Evolutionary conservation across 768 basidiomycete species (phyloP).

Genomic region (Agrocybe pediades): DNA sequence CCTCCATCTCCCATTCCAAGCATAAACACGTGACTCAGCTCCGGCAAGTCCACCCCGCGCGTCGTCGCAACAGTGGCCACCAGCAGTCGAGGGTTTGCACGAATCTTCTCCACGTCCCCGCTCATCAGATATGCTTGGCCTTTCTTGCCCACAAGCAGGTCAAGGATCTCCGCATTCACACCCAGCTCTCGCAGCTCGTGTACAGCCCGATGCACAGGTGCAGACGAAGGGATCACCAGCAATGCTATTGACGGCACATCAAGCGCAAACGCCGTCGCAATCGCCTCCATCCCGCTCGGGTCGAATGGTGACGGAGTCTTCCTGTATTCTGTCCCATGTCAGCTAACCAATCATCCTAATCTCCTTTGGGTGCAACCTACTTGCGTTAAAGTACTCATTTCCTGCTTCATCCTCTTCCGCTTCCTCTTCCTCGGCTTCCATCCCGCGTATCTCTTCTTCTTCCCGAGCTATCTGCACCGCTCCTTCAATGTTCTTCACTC

Average conservation of each 20-base stretch:
- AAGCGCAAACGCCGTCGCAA: slow-evolving; percentile 70
- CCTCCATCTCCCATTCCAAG: slow-evolving; percentile 52
- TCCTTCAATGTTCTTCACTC: slow-evolving; percentile 57
- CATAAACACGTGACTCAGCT: slow-evolving; percentile 75
- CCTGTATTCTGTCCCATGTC: slow-evolving; percentile 40
- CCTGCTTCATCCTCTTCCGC: slow-evolving; percentile 16
- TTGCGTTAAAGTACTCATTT: slow-evolving; percentile 14
- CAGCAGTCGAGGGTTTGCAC: slow-evolving; percentile 64
- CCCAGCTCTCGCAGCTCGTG: slow-evolving; percentile 67
- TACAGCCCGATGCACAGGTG: slow-evolving; percentile 62
- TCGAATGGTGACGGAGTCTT: slow-evolving; percentile 55
- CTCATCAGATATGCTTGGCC: slow-evolving; percentile 43
- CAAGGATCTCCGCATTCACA: slow-evolving; percentile 64
- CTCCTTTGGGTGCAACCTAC: slow-evolving; percentile 17
- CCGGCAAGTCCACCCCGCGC: slow-evolving; percentile 73
- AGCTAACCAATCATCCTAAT: slow-evolving; percentile 4
- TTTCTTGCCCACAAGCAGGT: slow-evolving; percentile 46
- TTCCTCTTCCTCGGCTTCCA: slow-evolving; percentile 41
- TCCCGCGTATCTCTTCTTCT: slow-evolving; percentile 47
- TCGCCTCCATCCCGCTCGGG: slow-evolving; percentile 60
- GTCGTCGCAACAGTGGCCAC: slow-evolving; percentile 71
- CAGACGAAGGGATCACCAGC: slow-evolving; percentile 65
- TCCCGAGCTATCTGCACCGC: slow-evolving; percentile 32
- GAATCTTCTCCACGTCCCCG: too few species aligned
- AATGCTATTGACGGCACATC: slow-evolving; percentile 71